Conservation (phyloP, 306 rosid species). For the Casuarina cunninghamiana region DNA sequence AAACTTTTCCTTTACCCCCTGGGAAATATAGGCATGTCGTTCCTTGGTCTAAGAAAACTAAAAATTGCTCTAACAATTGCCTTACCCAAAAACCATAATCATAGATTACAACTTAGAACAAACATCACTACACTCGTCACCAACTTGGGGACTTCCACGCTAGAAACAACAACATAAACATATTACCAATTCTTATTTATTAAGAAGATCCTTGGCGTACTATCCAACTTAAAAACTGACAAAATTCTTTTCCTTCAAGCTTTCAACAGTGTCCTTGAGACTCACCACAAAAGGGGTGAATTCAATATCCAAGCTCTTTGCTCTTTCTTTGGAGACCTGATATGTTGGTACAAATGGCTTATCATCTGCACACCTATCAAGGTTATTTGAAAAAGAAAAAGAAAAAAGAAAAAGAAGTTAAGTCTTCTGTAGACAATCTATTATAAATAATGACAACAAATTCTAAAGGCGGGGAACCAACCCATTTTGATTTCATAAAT, state of each 20-base stretch:
- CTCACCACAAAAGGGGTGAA: conserved; percentile 58
- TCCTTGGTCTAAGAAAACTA: no score
- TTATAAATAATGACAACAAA: neutral
- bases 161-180: no score
- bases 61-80: no score
- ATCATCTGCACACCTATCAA: conserved; percentile 63
- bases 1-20: no score
- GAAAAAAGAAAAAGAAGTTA: no score
- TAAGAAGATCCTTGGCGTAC: neutral
- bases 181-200: neutral
- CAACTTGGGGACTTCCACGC: no score
- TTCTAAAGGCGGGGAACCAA: neutral
- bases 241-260: conserved; percentile 59
- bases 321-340: conserved; percentile 63
- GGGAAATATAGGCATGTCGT: no score
- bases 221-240: conserved; percentile 37
- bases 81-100: no score
- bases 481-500: neutral
- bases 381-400: neutral
- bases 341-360: conserved; percentile 41
- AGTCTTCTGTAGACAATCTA: neutral
- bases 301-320: conserved; percentile 62
- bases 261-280: conserved; percentile 68
- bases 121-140: no score
- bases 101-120: no score